These are phyloP conservation scores for Xylariaceae sp. DNA, from an alignment of 2,329 filamentous ascomycete genomes.

Conservation along the genomic window DNA sequence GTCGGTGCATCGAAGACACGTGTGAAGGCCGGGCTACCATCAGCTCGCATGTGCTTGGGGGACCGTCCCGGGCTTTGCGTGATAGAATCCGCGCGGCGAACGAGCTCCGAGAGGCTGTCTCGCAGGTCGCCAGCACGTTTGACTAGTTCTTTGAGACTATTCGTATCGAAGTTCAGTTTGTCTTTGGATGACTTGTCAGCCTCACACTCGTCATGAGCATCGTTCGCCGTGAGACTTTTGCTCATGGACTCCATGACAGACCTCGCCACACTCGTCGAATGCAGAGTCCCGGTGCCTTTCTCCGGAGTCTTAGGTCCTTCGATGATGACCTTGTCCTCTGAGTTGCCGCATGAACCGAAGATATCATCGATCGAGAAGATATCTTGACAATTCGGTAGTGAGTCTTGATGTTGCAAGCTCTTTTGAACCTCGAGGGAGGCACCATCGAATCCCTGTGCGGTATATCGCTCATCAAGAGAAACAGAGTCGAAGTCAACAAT, in stretches of 20 bases:
- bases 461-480: conserved; percentile 41
- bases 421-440: conserved; percentile 40
- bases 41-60: conserved; percentile 43
- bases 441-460: conserved; percentile 46
- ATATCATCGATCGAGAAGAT: conserved; percentile 63
- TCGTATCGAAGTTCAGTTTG: conserved; percentile 63
- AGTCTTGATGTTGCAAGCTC: conserved; percentile 41
- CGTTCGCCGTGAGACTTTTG: conserved; percentile 39
- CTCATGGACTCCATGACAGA: conserved; percentile 62
- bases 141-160: conserved; percentile 61
- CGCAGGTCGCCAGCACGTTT: conserved; percentile 56
- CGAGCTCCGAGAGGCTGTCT: conserved; percentile 53
- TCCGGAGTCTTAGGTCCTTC: conserved; percentile 40
- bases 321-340: conserved; percentile 35
- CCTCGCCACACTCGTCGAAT: conserved; percentile 48
- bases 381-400: conserved; percentile 50
- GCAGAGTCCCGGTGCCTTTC: conserved; percentile 33
- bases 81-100: conserved; percentile 55
- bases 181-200: conserved; percentile 37
- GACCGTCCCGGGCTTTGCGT: conserved; percentile 52
- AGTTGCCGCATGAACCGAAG: conserved; percentile 49
- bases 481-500: conserved; percentile 39
- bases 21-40: conserved; percentile 63
- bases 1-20: conserved; percentile 60
- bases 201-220: conserved; percentile 34